Evolutionary conservation across 371 early-diverging fungal genomes (phyloP), one percentile per base, ranked within the genome.

Genomic region (Mortierella sp.): DNA sequence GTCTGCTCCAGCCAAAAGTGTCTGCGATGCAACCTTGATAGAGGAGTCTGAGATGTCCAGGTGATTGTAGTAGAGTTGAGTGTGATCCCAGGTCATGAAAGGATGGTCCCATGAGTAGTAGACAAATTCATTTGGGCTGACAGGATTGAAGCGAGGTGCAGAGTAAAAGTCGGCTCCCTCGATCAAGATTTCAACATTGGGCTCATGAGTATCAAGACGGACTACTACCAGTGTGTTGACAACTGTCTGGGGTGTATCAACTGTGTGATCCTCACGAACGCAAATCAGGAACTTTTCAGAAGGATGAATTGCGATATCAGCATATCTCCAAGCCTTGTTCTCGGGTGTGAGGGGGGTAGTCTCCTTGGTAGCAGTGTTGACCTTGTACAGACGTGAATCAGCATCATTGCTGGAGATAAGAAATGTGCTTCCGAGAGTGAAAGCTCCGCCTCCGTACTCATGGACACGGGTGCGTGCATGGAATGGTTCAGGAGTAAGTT

Each of bases 81-180:
- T 92, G 59, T 83, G 88, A 66, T 93, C 92, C 94, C 94, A 94
- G 37, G 90, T 91, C 94, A 94, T 94, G 71, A 89, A 89, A 4
- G 92, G 92, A 45, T 93, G 92, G 55, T 86, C 73, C 93, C 94
- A 94, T 10, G 89, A 83, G 40, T 89, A 83, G 78, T 88, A 94
- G 3, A 88, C 88, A 55, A 94, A 64, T n/a, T 82, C 69, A 19
- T 63, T 66, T 26, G 70, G 64, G 42, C 83, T 68, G 22, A 26
- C 73, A 26, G 81, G 79, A 62, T 85, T 83, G 75, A 89, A 82
- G 37, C 93, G 82, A 55, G 94, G 89, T 34, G 82, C 51, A 0
- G 90, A 66, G 66, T 93, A 93, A 77, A 94, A 94, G 62, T 93
- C 94, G 6, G 84, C 64, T 1, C 89, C 90, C 37, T 83, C 70